Evolutionary conservation across 306 rosid genomes (phyloP), one percentile per base, ranked within the genome.

Genomic region (Pyrus betulifolia): DNA sequence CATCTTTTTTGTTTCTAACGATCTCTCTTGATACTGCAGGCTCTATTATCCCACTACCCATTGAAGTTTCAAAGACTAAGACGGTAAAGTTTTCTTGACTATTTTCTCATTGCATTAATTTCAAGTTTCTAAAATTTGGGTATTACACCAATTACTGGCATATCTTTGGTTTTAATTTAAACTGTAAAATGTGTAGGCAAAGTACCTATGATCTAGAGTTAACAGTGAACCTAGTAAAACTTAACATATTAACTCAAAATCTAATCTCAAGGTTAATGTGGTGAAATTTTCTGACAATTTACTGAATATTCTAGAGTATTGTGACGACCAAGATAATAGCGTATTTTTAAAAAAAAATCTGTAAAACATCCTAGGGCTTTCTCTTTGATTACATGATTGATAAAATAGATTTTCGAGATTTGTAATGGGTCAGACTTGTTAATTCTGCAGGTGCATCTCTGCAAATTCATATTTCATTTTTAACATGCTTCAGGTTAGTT

Each of bases 401-500:
- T 38, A 30, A 67, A 25, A 11, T 21, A 46, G 51, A 77, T 66
- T 49, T 72, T 38, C 13, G 71, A 76, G 66, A 69, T 76, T 54
- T 78, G 46, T 78, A 80, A 82, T 78, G 67, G 60, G 65, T 80
- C 64, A 67, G 60, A 59, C 44, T 49, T 76, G 79, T 80, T 45
- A 40, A 77, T 77, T 79, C 65, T 80, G 86, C 97, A 95, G 99
- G 91, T 90, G 99, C 84, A 89, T 95, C 54, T 84, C 97, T 6
- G 67, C 42, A 80, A 95, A 92, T 87, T 84, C 97, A 44, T 88
- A 82, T 82, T 95, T 95, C 89, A 92, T 95, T 75, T 95, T 90
- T 74, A 72, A 74, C 85, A 95, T 95, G 99, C 96, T 95, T 85
- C 91, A 92, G 97, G 99, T 95, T 51, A 67, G 82, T 80, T 83